Base-by-base conservation (phyloP, 1,284 basidiomycete genomes). In the Albatrellus sp. region DNA sequence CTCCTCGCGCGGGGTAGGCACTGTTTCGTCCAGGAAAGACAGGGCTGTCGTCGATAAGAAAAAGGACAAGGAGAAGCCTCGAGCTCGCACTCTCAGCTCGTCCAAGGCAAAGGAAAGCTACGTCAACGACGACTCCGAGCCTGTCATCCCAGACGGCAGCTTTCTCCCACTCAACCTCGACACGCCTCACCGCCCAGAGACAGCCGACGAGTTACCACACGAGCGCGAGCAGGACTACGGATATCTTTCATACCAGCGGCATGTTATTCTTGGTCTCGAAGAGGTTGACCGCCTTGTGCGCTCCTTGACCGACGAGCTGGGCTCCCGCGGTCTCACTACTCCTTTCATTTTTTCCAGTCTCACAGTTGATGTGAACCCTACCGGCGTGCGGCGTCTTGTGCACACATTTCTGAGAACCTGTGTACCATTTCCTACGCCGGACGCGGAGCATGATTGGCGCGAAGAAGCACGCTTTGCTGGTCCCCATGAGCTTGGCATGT, bases 341-440 rank as follows among this genome's bases (percentile, higher is more conserved):
- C 90, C 90, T 11, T 80, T 93, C 63, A 78, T 94, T 49, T 92
- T 94, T 66, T 87, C 84, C 24, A 80, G 79, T 28, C 77, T 84
- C 52, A 89, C 90, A 17, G 76, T 94, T 47, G 90, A 93, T 55
- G 70, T 92, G 37, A 82, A 78, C 34, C 68, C 79, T 6, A 67
- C 75, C 19, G 73, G 78, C 35, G 79, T 89, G 52, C 80, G 73
- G 52, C 68, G 80, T 44, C 72, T 94, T 39, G 81, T 92, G 52
- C 71, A 77, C 30, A 64, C 80, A 1, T 94, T 90, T 63, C 61
- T 93, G 29, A 64, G 67, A 36, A 75, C 76, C 1, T 79, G 75
- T 54, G 56, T 46, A 2, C 28, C 61, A 40, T 62, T 61, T 45
- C 67, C 66, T 30, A 61, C 61, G 37, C 54, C 62, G 34, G 70